Base-by-base conservation (phyloP, 305 asterid species). In the Fraxinus latifolia region DNA sequence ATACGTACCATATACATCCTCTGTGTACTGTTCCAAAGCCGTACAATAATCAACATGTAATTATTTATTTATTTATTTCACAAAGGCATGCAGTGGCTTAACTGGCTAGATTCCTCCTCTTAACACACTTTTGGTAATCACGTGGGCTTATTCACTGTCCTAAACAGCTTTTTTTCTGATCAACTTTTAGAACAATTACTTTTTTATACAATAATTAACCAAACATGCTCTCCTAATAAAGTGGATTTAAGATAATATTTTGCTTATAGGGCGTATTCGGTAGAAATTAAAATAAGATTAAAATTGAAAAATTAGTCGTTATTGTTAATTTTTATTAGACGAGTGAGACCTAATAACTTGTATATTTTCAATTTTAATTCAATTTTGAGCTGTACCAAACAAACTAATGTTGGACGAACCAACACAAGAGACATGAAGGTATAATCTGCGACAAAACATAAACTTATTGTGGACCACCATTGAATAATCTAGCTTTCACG, bases 391-490 rank as follows among this genome's bases (percentile, higher is more conserved):
- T 27, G 29, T 27, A 27, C 29, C 29, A 27, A 27, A 27, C 29
- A 27, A 27, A 27, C 0, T 27, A 8, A 58, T 5, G 79, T 79
- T 76, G 81, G 55, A 44, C 50, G 1, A 19, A 83, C 86, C 88
- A 87, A 77, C 88, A 29, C 21, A 83, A 11, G 37, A 27, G 73
- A 77, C 85, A 85, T 81, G 83, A 76, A 79, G 42, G 29, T 65
- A 29, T 9, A 53, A 58, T 82, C 72, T 31, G 47, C 79, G 27
- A 5, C 73, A 77, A 44, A 67, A 55, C 34, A 12, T 4, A 71
- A 79, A 8, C 74, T 50, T 74, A 74, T 58, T 74, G 44, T 74
- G 7, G 75, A 32, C 76, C 67, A 36, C 27, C 31, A 72, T 58
- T 72, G 60, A 67, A 44, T 76, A 55, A 31, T 23, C 53, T 44